Percentiles rank a stretch among this genome's conserved stretches.
Evolutionary conservation across 2,329 filamentous ascomycete genomes (phyloP).

Genomic region (Fusarium sp.): DNA sequence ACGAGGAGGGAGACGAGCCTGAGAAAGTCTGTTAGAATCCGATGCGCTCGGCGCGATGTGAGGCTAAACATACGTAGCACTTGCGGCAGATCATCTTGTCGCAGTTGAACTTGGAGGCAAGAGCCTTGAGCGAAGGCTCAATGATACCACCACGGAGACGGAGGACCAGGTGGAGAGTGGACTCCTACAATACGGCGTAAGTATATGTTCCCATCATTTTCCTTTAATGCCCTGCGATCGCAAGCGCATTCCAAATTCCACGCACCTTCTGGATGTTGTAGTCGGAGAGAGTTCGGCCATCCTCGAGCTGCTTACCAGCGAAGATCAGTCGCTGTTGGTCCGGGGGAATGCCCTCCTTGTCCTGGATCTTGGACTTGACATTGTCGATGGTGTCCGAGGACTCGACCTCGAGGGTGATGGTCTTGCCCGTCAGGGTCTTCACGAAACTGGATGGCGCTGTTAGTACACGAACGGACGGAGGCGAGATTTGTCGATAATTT

Average conservation of each 20-base stretch:
- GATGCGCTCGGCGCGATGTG: background rate
- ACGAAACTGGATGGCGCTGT: conserved; percentile 79
- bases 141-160: conserved; percentile 99
- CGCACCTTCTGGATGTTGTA: conserved; percentile 99
- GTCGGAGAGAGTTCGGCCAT: conserved; percentile 94
- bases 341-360: conserved; percentile 98
- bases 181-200: conserved; percentile 73
- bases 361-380: conserved; percentile 99
- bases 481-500: conserved; percentile 30
- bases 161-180: conserved; percentile 97
- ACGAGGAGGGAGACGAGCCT: conserved; percentile 91
- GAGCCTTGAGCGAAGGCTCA: conserved; percentile 97
- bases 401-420: conserved; percentile 99
- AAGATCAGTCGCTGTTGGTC: conserved; percentile 99
- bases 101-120: conserved; percentile 99
- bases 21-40: conserved; percentile 2
- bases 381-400: conserved; percentile 99
- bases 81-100: conserved; percentile 99
- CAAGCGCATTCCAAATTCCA: conserved; percentile 37
- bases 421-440: conserved; percentile 99
- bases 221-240: background rate
- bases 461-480: conserved; percentile 40
- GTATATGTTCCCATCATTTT: conserved; percentile 31
- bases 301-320: conserved; percentile 98
- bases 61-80: conserved; percentile 85